A percentile compares a stretch with the other conserved stretches of the same genome.
These are phyloP conservation scores for Xerocomellus amylosporus DNA, from an alignment of 768 basidiomycete species.

Conservation along the genomic window DNA sequence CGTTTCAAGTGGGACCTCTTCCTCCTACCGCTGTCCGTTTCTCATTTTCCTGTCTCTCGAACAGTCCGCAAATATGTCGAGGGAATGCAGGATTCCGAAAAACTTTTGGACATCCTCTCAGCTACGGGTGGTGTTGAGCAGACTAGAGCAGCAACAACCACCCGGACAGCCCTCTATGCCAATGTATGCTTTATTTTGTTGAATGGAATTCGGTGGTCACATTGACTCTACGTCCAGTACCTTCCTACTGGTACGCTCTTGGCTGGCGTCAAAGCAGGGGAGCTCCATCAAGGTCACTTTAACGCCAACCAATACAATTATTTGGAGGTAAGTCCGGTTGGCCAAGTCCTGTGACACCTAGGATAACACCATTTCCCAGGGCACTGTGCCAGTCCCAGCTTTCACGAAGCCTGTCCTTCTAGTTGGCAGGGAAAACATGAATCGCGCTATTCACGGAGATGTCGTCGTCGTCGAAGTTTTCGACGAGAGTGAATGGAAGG, in stretches of 20 bases:
- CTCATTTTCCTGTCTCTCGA: not conserved
- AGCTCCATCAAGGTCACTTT: constrained; percentile 90
- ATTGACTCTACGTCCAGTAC: constrained; percentile 51
- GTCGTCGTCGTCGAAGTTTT: constrained; percentile 89
- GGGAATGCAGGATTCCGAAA: constrained; percentile 58
- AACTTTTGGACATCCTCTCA: constrained; percentile 81
- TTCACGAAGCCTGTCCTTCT: constrained; percentile 80
- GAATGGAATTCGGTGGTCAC: not conserved
- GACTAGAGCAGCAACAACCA: constrained; percentile 52
- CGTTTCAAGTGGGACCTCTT: constrained; percentile 51
- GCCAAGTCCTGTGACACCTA: not conserved
- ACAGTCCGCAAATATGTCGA: constrained; percentile 81
- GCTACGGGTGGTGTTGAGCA: constrained; percentile 62
- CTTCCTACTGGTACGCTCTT: constrained; percentile 65
- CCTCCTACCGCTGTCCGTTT: not conserved
- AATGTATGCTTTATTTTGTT: constrained; percentile 49
- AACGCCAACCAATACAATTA: constrained; percentile 96
- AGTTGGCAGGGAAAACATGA: constrained; percentile 90
- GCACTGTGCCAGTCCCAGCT: constrained; percentile 71
- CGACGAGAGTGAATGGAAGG: constrained; percentile 86
- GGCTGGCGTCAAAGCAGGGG: constrained; percentile 82
- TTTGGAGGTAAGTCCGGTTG: constrained; percentile 59
- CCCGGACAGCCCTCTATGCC: constrained; percentile 64
- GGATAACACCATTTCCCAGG: constrained; percentile 42
- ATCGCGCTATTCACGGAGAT: constrained; percentile 91